phyloP scores from a whole-genome alignment of 805 yeast genomes.

The Wickerhamiella qilinensis region DNA sequence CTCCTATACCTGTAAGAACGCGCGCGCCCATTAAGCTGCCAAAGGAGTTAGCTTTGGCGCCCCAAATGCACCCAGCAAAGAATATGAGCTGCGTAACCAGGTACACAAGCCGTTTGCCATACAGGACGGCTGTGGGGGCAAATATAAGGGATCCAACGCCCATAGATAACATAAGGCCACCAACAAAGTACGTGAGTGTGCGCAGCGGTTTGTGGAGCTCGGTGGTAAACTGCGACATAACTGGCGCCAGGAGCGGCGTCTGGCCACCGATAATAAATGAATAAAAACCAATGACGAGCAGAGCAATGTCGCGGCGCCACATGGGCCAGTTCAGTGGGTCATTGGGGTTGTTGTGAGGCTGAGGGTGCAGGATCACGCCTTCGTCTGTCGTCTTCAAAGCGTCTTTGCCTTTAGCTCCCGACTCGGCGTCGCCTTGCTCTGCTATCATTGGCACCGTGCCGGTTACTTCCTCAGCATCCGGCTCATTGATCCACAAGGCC shows the following conservation, averaged over 20 bases:
- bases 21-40: constrained; percentile 42
- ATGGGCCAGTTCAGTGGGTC: constrained; percentile 55
- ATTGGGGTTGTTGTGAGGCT: constrained; percentile 45
- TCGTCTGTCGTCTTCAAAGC: constrained; percentile 28
- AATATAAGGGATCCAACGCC: constrained; percentile 44
- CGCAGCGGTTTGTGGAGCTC: constrained; percentile 31
- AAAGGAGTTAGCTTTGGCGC: constrained; percentile 32
- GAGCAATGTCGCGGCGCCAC: constrained; percentile 40
- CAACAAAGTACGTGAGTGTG: constrained; percentile 36
- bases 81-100: constrained; percentile 32
- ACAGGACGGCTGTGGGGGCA: constrained; percentile 39
- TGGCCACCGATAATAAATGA: constrained; percentile 48
- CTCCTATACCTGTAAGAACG: constrained; percentile 41
- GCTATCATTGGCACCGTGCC: constrained; percentile 34
- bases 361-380: constrained; percentile 42
- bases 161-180: constrained; percentile 40
- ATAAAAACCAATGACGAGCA: constrained; percentile 37
- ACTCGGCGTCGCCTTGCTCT: background rate
- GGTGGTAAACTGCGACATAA: constrained; percentile 26
- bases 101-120: constrained; percentile 43
- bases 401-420: constrained; percentile 8
- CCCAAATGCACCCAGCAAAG: constrained; percentile 39
- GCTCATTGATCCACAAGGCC: constrained; percentile 28
- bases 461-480: constrained; percentile 26
- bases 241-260: constrained; percentile 45